Evolutionary conservation across 306 rosid species (phyloP).

Genomic region (Psophocarpus tetragonolobus): DNA sequence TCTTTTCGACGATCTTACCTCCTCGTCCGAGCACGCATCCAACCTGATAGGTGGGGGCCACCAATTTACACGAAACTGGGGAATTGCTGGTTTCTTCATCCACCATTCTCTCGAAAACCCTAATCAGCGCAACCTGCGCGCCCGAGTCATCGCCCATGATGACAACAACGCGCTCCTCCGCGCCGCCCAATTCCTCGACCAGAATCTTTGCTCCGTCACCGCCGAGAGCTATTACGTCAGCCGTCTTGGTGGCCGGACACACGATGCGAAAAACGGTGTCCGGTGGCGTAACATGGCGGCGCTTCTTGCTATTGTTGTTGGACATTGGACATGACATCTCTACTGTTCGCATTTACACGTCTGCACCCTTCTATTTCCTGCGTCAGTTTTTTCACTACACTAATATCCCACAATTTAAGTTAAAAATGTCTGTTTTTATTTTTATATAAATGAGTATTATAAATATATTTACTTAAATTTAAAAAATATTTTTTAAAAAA

Average conservation of each 20-base stretch:
- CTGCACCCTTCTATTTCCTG: no score
- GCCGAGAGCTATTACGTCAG: neutral
- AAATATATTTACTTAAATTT: no score
- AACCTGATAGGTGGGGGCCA: constrained; percentile 67
- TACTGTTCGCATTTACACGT: no score
- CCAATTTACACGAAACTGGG: constrained; percentile 53
- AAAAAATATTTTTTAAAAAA: no score
- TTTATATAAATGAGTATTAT: no score
- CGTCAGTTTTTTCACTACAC: no score
- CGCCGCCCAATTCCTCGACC: constrained; percentile 42
- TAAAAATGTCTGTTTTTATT: no score
- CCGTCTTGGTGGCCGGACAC: constrained; percentile 51
- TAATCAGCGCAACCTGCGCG: constrained; percentile 60
- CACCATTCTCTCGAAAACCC: constrained; percentile 57
- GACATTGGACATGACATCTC: constrained; percentile 35
- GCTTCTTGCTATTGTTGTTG: constrained; percentile 46
- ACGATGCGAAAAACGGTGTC: constrained; percentile 61
- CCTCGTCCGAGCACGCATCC: constrained; percentile 72
- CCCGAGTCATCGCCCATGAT: constrained; percentile 43
- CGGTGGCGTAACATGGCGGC: constrained; percentile 45
- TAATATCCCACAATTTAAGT: no score
- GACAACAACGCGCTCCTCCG: constrained; percentile 54
- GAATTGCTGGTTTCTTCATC: constrained; percentile 26
- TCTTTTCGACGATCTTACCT: constrained; percentile 68
- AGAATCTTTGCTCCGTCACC: constrained; percentile 49